Base-by-base conservation (phyloP, 495 filamentous ascomycete genomes). In the Apiosordaria backusii region DNA sequence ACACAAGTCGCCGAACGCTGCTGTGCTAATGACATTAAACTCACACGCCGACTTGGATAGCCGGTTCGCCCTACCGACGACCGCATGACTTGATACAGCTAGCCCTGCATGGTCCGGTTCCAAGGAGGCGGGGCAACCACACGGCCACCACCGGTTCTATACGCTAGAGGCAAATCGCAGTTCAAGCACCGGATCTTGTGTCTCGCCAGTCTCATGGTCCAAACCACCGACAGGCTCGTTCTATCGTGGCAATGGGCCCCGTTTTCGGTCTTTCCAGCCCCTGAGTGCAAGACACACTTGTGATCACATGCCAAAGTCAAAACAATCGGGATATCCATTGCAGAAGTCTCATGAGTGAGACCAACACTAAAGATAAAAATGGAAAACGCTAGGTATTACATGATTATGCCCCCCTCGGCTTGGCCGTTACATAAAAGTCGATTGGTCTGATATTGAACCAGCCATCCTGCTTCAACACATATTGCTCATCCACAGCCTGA, bases 401-500 rank as follows among this genome's bases (percentile, higher is more conserved):
- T 50, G 19, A 13, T 70, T 52, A 69, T 15, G 57, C 59, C 9
- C 10, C 68, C 61, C 80, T 74, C 35, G 77, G 63, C 73, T 75
- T 80, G 10, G 77, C 79, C 76, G 66, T 78, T 60, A 78, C 76
- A 16, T 65, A 54, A 55, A 83, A 81, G 7, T 68, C 77, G 25
- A 78, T 68, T 9, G 80, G 80, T 57, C 79, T 64, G 2, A 82
- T 62, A 57, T 81, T 80, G 59, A 83, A 82, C 81, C 81, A 83
- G 6, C 81, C 81, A 53, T 83, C 79, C 74, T 80, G 76, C 65
- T 81, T 80, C 7, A 89, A 68, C 50, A 78, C 71, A 66, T 90
- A 90, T 25, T 67, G 74, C 3, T 81, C 80, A 69, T 89, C 83
- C 19, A 78, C 85, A 53, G 83, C 75, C 70, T 83, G 79, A 68